Base-by-base conservation (phyloP, 805 yeast species). In the Candida andamanensis region DNA sequence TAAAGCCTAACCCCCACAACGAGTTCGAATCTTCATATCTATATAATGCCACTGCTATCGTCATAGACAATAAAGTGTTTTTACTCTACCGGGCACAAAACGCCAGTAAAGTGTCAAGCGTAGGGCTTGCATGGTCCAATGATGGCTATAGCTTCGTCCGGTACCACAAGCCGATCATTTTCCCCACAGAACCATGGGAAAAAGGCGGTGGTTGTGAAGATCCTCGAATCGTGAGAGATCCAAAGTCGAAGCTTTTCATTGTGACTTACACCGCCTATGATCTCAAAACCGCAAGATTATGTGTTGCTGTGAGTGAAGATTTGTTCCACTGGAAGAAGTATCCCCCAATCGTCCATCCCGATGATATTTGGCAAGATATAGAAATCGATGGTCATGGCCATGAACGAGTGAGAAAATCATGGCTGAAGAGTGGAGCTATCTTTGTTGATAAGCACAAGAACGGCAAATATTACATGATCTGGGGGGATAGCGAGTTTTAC, bases 351-450 rank as follows among this genome's bases (percentile, higher is more conserved):
- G 44, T 63, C 15, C 45, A 47, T 6, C 44, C 49, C 4, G 41
- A 46, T 24, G 24, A 28, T 24, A 24, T 28, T 12, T 62, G 67
- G 67, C 34, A 47, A 16, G 67, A 62, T 35, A 50, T 61, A 13
- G 59, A 58, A 16, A 36, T 33, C n/a, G 40, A 42, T 5, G 28
- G 49, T 15, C 39, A 47, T 31, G 63, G 58, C 7, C 33, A 33
- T n/a, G 40, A 42, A 15, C 41, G 47, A 17, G 54, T 60, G 10
- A 42, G 68, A 15, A 31, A 45, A 16, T 52, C 48, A 16, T 63
- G 69, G 69, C 63, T 57, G 61, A 64, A 64, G 41, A 54, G 61
- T 12, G 70, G 67, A 2, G 68, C 69, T 2, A 41, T 64, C 1
- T 59, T 64, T 36, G 52, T 52, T 5, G 63, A 63, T 24, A 41